Conservation (phyloP, 306 rosid genomes). For the Vigna radiata region DNA sequence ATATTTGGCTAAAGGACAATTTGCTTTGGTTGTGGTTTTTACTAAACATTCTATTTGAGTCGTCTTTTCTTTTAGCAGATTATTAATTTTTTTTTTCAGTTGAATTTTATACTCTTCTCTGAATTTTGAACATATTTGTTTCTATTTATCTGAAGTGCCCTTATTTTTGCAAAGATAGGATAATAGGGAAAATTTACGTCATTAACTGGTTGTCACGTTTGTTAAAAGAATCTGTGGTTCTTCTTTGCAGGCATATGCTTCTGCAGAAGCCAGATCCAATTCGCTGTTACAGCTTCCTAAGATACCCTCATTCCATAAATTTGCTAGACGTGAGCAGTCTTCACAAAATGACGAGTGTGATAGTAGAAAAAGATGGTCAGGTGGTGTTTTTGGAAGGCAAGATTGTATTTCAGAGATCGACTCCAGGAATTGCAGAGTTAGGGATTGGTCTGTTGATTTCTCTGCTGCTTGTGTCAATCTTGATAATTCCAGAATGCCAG, state of each 20-base stretch:
- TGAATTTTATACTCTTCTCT: not conserved
- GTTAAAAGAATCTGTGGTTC: constrained; percentile 29
- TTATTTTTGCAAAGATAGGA: not conserved
- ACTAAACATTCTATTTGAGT: not conserved
- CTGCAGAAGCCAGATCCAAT: constrained; percentile 86
- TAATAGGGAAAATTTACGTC: constrained; percentile 1
- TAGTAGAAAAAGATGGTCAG: constrained; percentile 78
- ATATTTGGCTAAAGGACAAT: not conserved
- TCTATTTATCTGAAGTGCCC: not conserved
- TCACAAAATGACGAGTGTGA: constrained; percentile 83
- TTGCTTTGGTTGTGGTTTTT: not conserved
- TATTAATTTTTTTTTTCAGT: not conserved
- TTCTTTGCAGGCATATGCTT: constrained; percentile 86
- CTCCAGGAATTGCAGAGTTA: constrained; percentile 95
- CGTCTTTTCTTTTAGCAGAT: not conserved
- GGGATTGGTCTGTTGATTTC: constrained; percentile 98
- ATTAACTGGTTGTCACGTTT: constrained; percentile 34
- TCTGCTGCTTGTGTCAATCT: constrained; percentile 91
- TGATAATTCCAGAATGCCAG: constrained; percentile 76
- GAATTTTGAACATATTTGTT: not conserved
- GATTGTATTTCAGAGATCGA: constrained; percentile 96
- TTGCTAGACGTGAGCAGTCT: constrained; percentile 84
- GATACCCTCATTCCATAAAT: constrained; percentile 97
- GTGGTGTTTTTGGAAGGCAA: constrained; percentile 88
- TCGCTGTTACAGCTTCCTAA: constrained; percentile 85